A percentile compares a stretch with the other conserved stretches of the same genome.
Evolutionary conservation across 106 monocot genomes (phyloP).

Genomic region (Platanthera guangdongensis): DNA sequence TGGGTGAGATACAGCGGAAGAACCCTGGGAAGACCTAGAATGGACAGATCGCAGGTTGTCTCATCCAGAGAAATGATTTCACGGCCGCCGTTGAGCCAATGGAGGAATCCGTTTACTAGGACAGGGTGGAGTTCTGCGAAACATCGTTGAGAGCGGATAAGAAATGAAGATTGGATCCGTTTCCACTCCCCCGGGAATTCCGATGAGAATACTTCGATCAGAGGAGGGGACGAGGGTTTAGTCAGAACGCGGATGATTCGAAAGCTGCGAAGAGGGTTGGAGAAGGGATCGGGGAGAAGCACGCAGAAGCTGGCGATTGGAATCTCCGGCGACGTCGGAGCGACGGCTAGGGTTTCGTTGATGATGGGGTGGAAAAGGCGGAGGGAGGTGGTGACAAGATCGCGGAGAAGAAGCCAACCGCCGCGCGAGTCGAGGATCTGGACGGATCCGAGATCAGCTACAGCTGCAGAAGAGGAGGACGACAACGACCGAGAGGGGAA

Average conservation of each 20-base stretch:
- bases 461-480: neutral
- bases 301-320: neutral
- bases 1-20: slow-evolving; percentile 1
- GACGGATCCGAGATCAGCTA: neutral
- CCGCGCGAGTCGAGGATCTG: slow-evolving; percentile 10
- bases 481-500: neutral
- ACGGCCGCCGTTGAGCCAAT: neutral
- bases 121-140: neutral
- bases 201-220: slow-evolving; percentile 5
- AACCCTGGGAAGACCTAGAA: neutral
- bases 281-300: slow-evolving; percentile 2
- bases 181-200: slow-evolving; percentile 4
- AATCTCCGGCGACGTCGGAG: neutral
- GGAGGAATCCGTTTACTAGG: slow-evolving; percentile 1
- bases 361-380: neutral
- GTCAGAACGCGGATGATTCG: neutral
- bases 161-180: neutral
- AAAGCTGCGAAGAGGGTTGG: neutral
- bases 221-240: neutral
- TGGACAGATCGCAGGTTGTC: neutral
- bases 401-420: slow-evolving; percentile 1
- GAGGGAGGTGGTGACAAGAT: neutral
- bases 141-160: neutral
- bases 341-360: neutral
- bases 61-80: slow-evolving; percentile 2